These are phyloP conservation scores for Arthrobotrys conoides DNA, from an alignment of 2,329 filamentous ascomycete genomes.

Conservation along the genomic window DNA sequence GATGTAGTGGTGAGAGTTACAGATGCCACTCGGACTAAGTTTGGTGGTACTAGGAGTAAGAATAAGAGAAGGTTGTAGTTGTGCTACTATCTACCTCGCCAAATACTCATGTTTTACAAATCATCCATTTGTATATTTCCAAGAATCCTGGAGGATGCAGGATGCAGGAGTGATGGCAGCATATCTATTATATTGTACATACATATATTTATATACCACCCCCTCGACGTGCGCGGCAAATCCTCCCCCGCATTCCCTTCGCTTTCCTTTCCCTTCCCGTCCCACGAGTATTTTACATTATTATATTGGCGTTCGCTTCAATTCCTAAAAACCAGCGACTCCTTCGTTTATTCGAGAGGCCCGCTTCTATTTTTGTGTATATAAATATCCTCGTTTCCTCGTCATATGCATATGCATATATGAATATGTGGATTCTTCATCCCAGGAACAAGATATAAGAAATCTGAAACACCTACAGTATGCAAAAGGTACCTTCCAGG, in stretches of 20 bases:
- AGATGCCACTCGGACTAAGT: conserved; percentile 91
- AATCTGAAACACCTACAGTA: conserved; percentile 4
- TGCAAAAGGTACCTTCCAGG: neutral
- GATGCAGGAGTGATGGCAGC: conserved; percentile 14
- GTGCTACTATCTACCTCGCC: neutral
- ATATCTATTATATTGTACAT: conserved; percentile 52
- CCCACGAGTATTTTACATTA: conserved; percentile 8
- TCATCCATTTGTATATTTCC: conserved; percentile 5
- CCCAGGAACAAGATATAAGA: neutral
- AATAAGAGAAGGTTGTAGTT: conserved; percentile 80
- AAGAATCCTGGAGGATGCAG: neutral
- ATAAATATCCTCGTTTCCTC: neutral
- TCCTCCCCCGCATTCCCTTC: conserved; percentile 6
- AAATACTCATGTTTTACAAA: neutral
- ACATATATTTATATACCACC: conserved; percentile 41
- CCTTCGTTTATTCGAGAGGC: neutral
- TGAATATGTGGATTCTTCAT: neutral
- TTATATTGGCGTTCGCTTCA: conserved; percentile 30
- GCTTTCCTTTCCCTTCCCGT: conserved; percentile 1
- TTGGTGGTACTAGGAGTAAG: conserved; percentile 90
- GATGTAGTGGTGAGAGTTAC: conserved; percentile 82
- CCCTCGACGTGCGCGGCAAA: conserved; percentile 10
- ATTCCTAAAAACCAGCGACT: neutral
- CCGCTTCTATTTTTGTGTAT: neutral
- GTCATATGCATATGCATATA: neutral